phyloP scores from a whole-genome alignment of 2,329 filamentous ascomycete species.

The Pseudogymnoascus sp. region DNA sequence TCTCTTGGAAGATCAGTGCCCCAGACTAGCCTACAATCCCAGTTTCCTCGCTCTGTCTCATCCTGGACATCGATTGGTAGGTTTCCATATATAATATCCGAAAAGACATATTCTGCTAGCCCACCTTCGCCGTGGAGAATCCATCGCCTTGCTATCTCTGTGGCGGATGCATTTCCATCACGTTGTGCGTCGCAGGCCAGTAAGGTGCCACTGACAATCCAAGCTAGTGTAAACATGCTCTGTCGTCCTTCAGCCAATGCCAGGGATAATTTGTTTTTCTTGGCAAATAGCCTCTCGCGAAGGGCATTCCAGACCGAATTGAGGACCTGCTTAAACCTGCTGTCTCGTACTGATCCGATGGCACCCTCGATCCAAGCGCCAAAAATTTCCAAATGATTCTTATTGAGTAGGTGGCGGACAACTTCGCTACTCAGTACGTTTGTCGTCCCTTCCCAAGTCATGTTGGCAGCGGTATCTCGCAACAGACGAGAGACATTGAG shows the following conservation, averaged over 20 bases:
- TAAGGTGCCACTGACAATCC: conserved; percentile 30
- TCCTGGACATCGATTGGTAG: background rate
- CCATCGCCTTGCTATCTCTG: conserved; percentile 33
- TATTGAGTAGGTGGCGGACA: conserved; percentile 14
- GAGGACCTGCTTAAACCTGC: conserved; percentile 10
- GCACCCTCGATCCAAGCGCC: conserved; percentile 6
- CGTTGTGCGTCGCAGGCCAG: conserved; percentile 32
- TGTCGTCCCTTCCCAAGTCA: conserved; percentile 14
- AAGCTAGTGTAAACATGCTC: conserved; percentile 31
- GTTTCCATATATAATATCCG: conserved; percentile 20
- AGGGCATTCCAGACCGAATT: conserved; percentile 3
- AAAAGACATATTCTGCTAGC: conserved; percentile 26
- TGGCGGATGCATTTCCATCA: conserved; percentile 27
- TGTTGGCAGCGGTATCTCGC: conserved; percentile 12
- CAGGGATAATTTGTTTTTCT: conserved; percentile 14
- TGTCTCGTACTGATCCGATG: conserved; percentile 13
- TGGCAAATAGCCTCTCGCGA: background rate
- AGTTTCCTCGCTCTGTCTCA: conserved; percentile 17
- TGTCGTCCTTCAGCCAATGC: conserved; percentile 25
- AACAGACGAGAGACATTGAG: conserved; percentile 11
- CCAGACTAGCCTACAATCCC: conserved; percentile 30
- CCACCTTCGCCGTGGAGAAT: conserved; percentile 26
- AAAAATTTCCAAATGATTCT: conserved; percentile 14
- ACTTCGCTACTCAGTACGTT: conserved; percentile 13
- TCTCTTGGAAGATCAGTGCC: conserved; percentile 22